A percentile compares a stretch with the other conserved stretches of the same genome.
Conservation (phyloP, 1,139 yeast species). For the Pichia kudriavzevii region DNA sequence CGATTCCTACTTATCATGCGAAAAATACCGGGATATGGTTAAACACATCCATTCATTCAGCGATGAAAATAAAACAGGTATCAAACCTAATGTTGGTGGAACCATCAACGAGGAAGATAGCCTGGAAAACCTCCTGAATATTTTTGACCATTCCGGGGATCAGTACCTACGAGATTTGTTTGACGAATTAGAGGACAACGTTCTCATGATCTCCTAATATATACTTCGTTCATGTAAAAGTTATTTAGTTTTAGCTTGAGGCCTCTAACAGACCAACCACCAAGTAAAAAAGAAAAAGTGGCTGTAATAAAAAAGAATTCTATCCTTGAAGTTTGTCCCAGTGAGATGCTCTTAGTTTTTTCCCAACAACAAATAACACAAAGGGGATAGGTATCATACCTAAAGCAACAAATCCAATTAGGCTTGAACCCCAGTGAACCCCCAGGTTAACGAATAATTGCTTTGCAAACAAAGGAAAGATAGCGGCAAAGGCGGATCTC, state of each 20-base stretch:
- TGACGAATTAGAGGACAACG: conserved; percentile 22
- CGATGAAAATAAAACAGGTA: conserved; percentile 1
- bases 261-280: too few relatives aligned
- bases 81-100: too few relatives aligned
- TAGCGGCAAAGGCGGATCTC: conserved; percentile 62
- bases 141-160: conserved; percentile 22
- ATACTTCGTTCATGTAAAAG: too few relatives aligned
- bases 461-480: conserved; percentile 68
- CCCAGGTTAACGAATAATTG: conserved; percentile 46
- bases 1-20: conserved; percentile 13
- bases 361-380: conserved; percentile 51
- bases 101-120: conserved; percentile 1
- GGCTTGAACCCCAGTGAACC: conserved; percentile 53
- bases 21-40: conserved; percentile 7
- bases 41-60: conserved; percentile 4
- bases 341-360: conserved; percentile 43
- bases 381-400: conserved; percentile 63
- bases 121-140: conserved; percentile 19
- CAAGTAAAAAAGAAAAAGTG: too few relatives aligned
- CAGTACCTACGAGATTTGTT: conserved; percentile 19
- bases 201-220: too few relatives aligned
- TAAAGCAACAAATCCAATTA: conserved; percentile 49
- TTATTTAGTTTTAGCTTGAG: too few relatives aligned
- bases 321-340: too few relatives aligned
- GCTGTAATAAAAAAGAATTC: too few relatives aligned